Percentiles rank a stretch among this genome's conserved stretches.
phyloP scores from a whole-genome alignment of 305 asterid species.

The Ruellia speciosa region DNA sequence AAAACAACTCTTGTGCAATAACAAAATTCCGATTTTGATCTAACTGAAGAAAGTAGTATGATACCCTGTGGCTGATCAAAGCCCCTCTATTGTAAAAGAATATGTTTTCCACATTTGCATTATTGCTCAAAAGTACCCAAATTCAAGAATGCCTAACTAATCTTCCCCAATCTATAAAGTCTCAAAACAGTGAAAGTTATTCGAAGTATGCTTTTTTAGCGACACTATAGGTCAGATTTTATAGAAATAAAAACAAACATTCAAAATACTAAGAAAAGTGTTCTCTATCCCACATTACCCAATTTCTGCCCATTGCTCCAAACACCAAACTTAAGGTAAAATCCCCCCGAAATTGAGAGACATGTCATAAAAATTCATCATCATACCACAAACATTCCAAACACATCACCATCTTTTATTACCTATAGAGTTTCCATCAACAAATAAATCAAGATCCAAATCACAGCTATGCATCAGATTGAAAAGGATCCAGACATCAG shows the following conservation, averaged over 20 bases:
- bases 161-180: not conserved
- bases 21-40: not conserved
- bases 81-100: not conserved
- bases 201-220: not conserved
- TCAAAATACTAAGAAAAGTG: no score
- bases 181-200: not conserved
- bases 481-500: slow-evolving; percentile 15
- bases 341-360: not conserved
- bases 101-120: not conserved
- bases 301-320: no score
- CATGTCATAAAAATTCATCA: slow-evolving; percentile 2
- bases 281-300: no score
- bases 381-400: not conserved
- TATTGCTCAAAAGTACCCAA: not conserved
- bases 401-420: not conserved
- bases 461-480: slow-evolving; percentile 3
- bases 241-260: no score
- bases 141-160: not conserved
- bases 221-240: not conserved
- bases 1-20: not conserved
- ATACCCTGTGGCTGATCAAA: not conserved
- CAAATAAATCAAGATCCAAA: slow-evolving; percentile 18
- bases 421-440: slow-evolving; percentile 1
- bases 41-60: not conserved
- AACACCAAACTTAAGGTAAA: not conserved